Conservation (phyloP, 345 rosid genomes). For the Gossypium herbaceum region DNA sequence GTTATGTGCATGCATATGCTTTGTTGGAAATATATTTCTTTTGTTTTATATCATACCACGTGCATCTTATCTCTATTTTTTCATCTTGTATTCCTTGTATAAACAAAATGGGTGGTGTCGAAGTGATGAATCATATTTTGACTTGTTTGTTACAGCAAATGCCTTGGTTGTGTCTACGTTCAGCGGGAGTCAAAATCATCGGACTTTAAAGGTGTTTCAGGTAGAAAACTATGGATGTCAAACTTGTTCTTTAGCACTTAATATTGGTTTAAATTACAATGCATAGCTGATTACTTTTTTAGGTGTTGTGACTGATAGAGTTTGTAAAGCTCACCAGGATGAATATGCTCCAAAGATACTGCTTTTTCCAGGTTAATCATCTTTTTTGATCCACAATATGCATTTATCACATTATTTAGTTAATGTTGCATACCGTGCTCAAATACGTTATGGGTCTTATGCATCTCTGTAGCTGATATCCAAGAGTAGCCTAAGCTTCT, state of each 20-base stretch:
- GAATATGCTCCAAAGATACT: conserved; percentile 75
- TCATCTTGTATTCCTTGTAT: background rate
- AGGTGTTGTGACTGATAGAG: conserved; percentile 88
- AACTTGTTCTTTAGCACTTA: background rate
- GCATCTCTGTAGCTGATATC: background rate
- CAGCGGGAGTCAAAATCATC: conserved; percentile 95
- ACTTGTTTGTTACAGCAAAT: conserved; percentile 67
- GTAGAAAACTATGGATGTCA: conserved; percentile 33
- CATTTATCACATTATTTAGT: background rate
- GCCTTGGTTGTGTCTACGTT: conserved; percentile 93
- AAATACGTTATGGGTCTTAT: background rate
- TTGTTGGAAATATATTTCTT: background rate
- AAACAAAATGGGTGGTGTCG: background rate
- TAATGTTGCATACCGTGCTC: background rate
- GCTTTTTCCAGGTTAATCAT: conserved; percentile 86
- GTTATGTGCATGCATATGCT: background rate
- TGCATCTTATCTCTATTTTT: background rate
- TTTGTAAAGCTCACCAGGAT: conserved; percentile 67
- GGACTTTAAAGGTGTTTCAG: conserved; percentile 94
- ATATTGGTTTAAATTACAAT: background rate
- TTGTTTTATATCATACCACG: background rate
- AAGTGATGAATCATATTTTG: conserved; percentile 5
- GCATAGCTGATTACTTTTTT: conserved; percentile 22
- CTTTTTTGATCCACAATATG: background rate
- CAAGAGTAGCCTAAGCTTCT: background rate